Evolutionary conservation across 768 basidiomycete genomes (phyloP), one percentile per base, ranked within the genome.

Genomic region (Cystofilobasidium capitatum): DNA sequence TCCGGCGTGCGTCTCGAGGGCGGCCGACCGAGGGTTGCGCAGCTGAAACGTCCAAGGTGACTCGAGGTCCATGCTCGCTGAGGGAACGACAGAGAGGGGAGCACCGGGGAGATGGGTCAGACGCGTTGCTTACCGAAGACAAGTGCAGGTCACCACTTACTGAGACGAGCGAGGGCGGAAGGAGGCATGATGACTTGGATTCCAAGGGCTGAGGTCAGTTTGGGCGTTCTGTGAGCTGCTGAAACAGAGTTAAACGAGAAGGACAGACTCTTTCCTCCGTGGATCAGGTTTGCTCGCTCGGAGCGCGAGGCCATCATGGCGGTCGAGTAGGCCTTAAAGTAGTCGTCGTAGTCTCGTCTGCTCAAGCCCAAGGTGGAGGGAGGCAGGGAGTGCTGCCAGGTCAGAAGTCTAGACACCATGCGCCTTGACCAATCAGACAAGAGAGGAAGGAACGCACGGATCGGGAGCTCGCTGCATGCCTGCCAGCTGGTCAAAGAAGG

Each of bases 31-130:
- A 0, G 96, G 94, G 78, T 98, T 98, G 58, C 89, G 87, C 61
- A 99, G 81, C 71, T 94, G 87, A 76, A 99, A 99, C 81, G 88
- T 91, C 93, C 93, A 96, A 0, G 96, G 96, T 0, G 83, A 82
- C 69, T 90, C 87, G 51, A 99, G 81, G 73, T 99, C 93, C 58
- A 98, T 83, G 44, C 83, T 82, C 0, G 91, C 81, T 82, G 70
- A 22, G 36, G 7, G 37, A 37, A 35, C 13, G 17, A n/a, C n/a
- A 57, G n/a, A n/a, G 33, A 47, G 20, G 29, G 39, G 39, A 47
- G 45, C 24, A n/a, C 26, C 47, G 20, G 9, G 17, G 44, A 45
- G 6, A 45, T 4, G 20, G 40, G 40, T 42, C 40, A 42, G 22
- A 17, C 39, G 54, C 16, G n/a, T 35, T 42, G 37, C 20, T 54